Evolutionary conservation across 108 stramenopile species (phyloP), one percentile per base, ranked within the genome.

Genomic region (Stephanodiscus minutulus): DNA sequence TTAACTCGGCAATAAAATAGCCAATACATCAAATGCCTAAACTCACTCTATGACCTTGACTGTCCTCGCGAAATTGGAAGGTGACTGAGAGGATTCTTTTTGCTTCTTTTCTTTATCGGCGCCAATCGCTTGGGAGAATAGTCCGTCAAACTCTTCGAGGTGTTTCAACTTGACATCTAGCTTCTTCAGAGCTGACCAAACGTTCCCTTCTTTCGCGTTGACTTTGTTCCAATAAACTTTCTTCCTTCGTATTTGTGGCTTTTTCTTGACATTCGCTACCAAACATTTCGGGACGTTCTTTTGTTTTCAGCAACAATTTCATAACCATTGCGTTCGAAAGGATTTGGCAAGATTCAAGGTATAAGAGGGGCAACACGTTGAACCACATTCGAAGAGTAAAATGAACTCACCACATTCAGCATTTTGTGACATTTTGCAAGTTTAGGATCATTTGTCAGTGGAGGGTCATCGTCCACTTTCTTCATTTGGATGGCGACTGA

Each of bases 201-300:
- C 53, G 17, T 86, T 83, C 5, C 92, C 71, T 46, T 87, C 87
- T 29, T 52, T 68, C n/a, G 77, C 79, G 66, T 89, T 85, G 22
- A 95, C 82, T 11, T 87, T 81, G 39, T 76, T 95, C 94, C 90
- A 95, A 63, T 86, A 88, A 37, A 95, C 83, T 55, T 95, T 92
- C 81, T 95, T 95, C 48, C 91, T 70, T 0, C 91, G 76, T n/a
- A 88, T 77, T 55, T 73, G 72, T 18, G 85, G 83, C 74, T 85
- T 87, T 41, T 82, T 79, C 77, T 72, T 79, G 11, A 52, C 64
- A 20, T 54, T 41, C 39, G 31, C 31, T 33, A 2, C 41, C 43
- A 49, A 48, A 33, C 17, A 18, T 59, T 56, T 63, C 57, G 21
- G 71, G 36, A 43, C 37, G 20, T 35, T 36, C 49, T 52, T 25